Base-by-base conservation (phyloP, 106 monocot genomes). In the Acorus gramineus region DNA sequence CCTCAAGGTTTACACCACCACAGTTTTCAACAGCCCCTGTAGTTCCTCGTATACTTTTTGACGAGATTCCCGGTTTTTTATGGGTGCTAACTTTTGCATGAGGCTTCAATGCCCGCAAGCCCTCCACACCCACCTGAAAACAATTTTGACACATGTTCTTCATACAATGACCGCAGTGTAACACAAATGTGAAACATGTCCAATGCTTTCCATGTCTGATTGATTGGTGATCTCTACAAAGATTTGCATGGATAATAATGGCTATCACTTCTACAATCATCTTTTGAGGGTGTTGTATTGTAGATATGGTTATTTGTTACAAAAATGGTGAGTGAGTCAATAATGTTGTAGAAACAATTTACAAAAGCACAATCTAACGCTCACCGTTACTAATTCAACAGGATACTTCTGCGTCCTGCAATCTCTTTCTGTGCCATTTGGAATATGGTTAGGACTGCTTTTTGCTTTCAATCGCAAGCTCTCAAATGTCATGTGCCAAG, bases 51-150 rank as follows among this genome's bases (percentile, higher is more conserved):
- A 51, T 66, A 65, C 55, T 49, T 13, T 49, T 74, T 28, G 28
- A 28, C 28, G 28, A 28, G 28, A 28, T 28, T 28, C 28, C 28
- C 28, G 28, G 28, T 28, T 28, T 28, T 28, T 28, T 28, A 28
- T 28, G 50, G 45, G 53, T 47, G 47, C 51, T 68, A 64, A 62
- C 69, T 59, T 51, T 79, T 43, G 56, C 53, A 28, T 46, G 71
- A 67, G 95, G 95, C 51, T 96, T 96, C 73, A 91, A 60, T 74
- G 95, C 95, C 70, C 85, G 75, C 64, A 90, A 74, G 14, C 95
- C 95, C 77, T 91, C 87, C 56, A 96, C 59, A 52, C 85, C 78
- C 4, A 87, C 82, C 95, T 96, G 76, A 45, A 76, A 81, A 28
- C 28, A 28, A 28, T 28, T 28, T 28, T 28, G 28, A 28, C 1